phyloP scores from a whole-genome alignment of 331 rosid species.

The Dryas integrifolia region DNA sequence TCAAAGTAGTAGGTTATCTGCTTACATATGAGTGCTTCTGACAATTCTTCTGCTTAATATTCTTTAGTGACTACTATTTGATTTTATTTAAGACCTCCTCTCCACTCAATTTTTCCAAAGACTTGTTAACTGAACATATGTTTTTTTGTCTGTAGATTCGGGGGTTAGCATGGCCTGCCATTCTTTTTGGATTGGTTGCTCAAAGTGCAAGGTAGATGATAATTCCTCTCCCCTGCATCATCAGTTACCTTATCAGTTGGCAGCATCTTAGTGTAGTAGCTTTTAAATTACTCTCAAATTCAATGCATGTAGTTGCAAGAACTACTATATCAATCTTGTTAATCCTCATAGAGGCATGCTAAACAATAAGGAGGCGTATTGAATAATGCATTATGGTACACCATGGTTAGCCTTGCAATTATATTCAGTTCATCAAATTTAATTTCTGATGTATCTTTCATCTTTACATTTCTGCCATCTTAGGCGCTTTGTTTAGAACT shows the following conservation, averaged over 20 bases:
- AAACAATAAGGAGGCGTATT: neutral
- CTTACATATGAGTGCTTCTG: no score
- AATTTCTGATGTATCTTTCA: neutral
- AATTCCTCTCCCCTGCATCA: constrained; percentile 11
- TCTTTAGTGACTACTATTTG: constrained; percentile 7
- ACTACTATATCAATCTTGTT: constrained; percentile 3
- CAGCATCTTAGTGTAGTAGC: neutral
- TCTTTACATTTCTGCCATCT: neutral
- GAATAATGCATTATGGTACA: neutral
- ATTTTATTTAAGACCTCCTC: neutral
- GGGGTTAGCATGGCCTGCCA: constrained; percentile 62
- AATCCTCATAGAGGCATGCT: neutral
- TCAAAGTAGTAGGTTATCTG: no score
- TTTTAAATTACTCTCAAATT: no score
- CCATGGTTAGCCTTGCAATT: neutral
- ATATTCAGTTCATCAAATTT: neutral
- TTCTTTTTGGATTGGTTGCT: constrained; percentile 54
- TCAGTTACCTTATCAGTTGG: neutral
- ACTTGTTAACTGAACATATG: constrained; percentile 17
- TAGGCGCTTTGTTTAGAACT: neutral
- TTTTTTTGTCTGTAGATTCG: constrained; percentile 45
- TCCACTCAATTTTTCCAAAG: neutral
- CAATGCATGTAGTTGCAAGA: neutral
- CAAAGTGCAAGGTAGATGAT: constrained; percentile 54
- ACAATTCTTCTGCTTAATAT: neutral